Evolutionary conservation across 768 basidiomycete genomes (phyloP), one percentile per base, ranked within the genome.

Genomic region (Podaxis sp.): DNA sequence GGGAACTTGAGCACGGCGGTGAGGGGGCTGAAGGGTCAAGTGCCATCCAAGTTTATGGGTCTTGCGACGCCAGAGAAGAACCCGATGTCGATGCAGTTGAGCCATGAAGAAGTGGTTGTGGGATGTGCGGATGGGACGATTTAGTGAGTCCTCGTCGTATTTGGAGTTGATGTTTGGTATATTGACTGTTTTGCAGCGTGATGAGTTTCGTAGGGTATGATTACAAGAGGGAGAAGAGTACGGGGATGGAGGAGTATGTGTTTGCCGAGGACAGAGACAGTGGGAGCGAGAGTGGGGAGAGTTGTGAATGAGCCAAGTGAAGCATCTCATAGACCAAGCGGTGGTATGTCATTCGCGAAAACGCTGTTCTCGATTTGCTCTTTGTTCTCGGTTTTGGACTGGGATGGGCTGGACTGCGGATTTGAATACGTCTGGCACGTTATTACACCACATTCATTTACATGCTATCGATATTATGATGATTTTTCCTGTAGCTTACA

Each of bases 71-170:
- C 95, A 1, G 94, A 91, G 75, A 93, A 95, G 83, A 95, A 96
- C 68, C 95, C 94, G 7, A 95, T 95, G 94, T 91, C 90, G 65
- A 91, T 96, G 88, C 92, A 93, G 66, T 73, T 96, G 68, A 93
- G 90, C 67, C 90, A 94, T 67, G 93, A 95, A 70, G 92, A 95
- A 71, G 89, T 95, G 0, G 93, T 95, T 17, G 91, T 95, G 30
- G 93, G 93, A 0, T 95, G 93, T 78, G 91, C 91, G 28, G 93
- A 95, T 73, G 93, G 93, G 13, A 93, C 91, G 2, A 95, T 95
- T 67, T 95, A 95, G 92, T 95, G 65, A 77, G 91, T 80, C 13
- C 66, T 38, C 37, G 60, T 55, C 40, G 40, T 28, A 22, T 33
- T 22, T 56, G 33, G 22, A 44, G 65, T 86, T 87, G 20, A 33